Conservation (phyloP, 768 basidiomycete genomes). For the Mycena olivaceomarginata region DNA sequence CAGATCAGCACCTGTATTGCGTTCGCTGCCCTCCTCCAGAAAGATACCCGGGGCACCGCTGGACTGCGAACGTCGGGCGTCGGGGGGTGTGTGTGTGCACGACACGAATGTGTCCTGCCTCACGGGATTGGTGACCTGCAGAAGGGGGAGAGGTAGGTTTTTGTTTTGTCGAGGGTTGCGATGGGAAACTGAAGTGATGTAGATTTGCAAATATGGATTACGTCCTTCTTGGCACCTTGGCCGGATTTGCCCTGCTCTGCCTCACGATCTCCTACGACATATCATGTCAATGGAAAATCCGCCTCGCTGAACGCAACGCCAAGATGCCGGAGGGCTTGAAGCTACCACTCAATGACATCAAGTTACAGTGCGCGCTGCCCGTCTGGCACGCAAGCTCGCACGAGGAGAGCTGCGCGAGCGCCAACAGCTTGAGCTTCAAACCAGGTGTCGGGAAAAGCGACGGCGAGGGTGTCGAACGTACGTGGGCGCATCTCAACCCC, state of each 20-base stretch:
- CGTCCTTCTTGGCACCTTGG: neutral
- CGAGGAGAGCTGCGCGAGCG: neutral
- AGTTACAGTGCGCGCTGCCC: neutral
- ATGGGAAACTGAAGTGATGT: neutral
- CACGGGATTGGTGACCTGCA: neutral
- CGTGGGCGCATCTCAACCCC: neutral
- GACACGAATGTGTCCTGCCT: neutral
- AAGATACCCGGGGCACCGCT: neutral
- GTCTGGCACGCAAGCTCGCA: neutral
- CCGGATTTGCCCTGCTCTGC: neutral
- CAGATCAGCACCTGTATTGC: constrained; percentile 14
- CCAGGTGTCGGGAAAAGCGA: neutral
- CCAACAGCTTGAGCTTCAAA: neutral
- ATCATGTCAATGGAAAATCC: neutral
- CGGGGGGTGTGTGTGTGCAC: neutral
- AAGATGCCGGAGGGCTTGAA: neutral
- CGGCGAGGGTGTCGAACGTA: neutral
- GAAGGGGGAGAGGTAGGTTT: neutral
- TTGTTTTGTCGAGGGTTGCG: neutral
- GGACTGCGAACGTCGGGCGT: neutral
- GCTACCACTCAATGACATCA: neutral
- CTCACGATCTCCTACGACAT: neutral
- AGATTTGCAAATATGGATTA: constrained; percentile 2
- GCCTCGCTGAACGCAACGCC: neutral
- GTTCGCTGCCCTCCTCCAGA: neutral